These are phyloP conservation scores for Ceratocystis lukuohia DNA, from an alignment of 2,329 filamentous ascomycete species.

Conservation along the genomic window DNA sequence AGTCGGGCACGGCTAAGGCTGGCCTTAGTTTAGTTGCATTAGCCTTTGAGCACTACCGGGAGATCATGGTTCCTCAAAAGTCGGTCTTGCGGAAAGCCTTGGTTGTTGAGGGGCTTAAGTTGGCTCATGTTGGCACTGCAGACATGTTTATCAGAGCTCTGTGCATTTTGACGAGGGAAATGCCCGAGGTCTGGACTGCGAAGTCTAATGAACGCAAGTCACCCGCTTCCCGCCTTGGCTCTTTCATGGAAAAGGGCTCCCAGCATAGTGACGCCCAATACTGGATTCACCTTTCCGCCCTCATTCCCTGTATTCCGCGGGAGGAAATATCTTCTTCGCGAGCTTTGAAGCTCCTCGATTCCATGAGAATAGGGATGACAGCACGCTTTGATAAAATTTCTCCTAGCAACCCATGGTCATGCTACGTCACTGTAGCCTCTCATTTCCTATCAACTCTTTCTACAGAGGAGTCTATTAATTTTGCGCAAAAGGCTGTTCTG, in stretches of 20 bases:
- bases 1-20: conserved; percentile 38
- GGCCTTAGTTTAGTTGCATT: conserved; percentile 38
- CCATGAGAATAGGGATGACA: conserved; percentile 57
- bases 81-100: conserved; percentile 44
- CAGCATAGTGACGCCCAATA: conserved; percentile 59
- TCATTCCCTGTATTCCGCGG: conserved; percentile 48
- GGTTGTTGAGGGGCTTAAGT: conserved; percentile 59
- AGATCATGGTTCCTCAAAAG: conserved; percentile 37
- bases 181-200: conserved; percentile 55
- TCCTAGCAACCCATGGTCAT: conserved; percentile 59
- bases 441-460: conserved; percentile 37
- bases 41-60: conserved; percentile 35
- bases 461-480: conserved; percentile 32
- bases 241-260: conserved; percentile 71
- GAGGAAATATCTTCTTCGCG: conserved; percentile 34
- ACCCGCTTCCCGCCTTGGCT: conserved; percentile 44
- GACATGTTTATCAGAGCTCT: conserved; percentile 57
- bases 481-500: conserved; percentile 39
- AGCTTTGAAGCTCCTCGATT: conserved; percentile 47
- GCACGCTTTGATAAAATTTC: conserved; percentile 60
- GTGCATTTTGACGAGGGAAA: conserved; percentile 46
- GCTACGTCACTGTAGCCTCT: conserved; percentile 54
- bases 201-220: conserved; percentile 36
- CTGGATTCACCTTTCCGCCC: conserved; percentile 54
- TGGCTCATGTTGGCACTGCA: conserved; percentile 60